Evolutionary conservation across 108 stramenopile genomes (phyloP), one percentile per base, ranked within the genome.

Genomic region (Skeletonema costatum): DNA sequence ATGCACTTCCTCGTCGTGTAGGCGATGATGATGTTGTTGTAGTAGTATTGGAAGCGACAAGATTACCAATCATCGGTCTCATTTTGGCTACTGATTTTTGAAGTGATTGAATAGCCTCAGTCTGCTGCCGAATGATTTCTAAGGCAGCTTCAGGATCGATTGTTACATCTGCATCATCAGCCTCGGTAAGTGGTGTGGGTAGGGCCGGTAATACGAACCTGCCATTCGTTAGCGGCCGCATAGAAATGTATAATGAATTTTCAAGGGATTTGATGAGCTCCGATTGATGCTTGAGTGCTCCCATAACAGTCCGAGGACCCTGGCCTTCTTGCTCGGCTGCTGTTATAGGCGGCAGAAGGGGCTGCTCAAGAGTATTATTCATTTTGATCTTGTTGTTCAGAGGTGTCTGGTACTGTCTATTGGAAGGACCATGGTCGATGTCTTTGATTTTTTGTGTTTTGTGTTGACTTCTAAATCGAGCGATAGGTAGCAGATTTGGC

Each of bases 211-310:
- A 56, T 25, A 56, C 53, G 4, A 56, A 56, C 21, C 53, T 21
- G 8, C 53, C 53, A 29, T 56, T 56, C 16, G 10, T 25, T 2
- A 56, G 25, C 0, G 53, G 53, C 3, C 53, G 53, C 17, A 56
- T 19, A 9, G 53, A 3, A 56, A 56, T 16, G 53, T 56, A 56
- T 25, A 56, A 10, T 8, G 53, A 56, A 17, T 56, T 56, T 29
- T 56, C 53, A 29, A 56, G 53, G 3, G 53, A 56, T 56, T 56
- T 56, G 25, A 56, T 56, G n/a, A 56, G 53, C 53, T 56, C 53
- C 25, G 53, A 29, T 25, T 56, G 53, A 10, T 56, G 5, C 53
- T 25, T 21, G 4, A 56, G 53, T 1, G 53, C 53, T 4, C 53
- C 53, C 53, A 56, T 56, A 10, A 56, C 53, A 21, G 53, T 56